Conservation (phyloP, 257 asterid genomes). For the Solanum pennellii region DNA sequence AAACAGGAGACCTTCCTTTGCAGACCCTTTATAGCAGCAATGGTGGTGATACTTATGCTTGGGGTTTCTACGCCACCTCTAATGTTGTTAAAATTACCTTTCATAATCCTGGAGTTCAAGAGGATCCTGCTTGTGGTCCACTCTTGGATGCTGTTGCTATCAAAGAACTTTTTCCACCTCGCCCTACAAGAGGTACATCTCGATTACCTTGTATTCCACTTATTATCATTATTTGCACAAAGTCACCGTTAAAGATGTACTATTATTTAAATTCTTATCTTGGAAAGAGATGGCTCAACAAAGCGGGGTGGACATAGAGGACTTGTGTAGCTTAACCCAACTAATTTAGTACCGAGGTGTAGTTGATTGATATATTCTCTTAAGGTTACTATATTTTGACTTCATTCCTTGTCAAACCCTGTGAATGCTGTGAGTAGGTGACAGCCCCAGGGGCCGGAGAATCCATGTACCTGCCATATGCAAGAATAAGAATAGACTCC, state of each 20-base stretch:
- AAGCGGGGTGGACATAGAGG: background rate
- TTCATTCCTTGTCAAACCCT: background rate
- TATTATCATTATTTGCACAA: background rate
- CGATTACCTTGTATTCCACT: background rate
- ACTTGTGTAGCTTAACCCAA: background rate
- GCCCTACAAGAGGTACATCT: conserved; percentile 37
- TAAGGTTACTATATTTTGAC: background rate
- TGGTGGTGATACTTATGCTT: conserved; percentile 79
- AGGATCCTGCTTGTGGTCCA: conserved; percentile 91
- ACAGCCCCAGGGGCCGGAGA: background rate
- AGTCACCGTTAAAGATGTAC: background rate
- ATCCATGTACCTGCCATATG: background rate
- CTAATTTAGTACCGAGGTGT: background rate
- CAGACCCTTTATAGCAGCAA: conserved; percentile 69
- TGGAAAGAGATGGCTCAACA: background rate
- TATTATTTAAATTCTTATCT: background rate
- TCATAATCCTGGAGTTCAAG: conserved; percentile 71
- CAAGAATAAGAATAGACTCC: background rate
- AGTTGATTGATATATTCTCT: background rate
- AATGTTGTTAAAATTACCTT: conserved; percentile 35
- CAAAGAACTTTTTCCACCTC: conserved; percentile 54
- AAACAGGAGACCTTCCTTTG: conserved; percentile 68
- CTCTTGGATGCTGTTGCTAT: conserved; percentile 85
- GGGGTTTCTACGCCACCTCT: conserved; percentile 61
- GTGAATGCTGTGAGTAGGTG: background rate